phyloP scores from a whole-genome alignment of 2,329 filamentous ascomycete genomes.

The Fusarium hostae region DNA sequence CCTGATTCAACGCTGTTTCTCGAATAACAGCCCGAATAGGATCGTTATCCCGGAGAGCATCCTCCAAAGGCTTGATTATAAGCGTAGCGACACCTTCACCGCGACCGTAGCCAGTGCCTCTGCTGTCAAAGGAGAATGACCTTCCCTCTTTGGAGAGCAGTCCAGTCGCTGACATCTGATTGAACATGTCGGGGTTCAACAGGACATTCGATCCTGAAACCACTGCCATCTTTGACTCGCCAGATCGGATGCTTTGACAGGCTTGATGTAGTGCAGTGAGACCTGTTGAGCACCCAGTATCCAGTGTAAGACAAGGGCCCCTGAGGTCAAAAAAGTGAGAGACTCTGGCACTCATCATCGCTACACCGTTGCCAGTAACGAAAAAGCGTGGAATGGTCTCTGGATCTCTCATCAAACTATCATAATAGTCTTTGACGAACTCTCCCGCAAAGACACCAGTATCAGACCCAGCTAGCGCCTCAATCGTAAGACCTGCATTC shows the following conservation, averaged over 20 bases:
- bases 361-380: not conserved
- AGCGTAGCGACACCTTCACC: conserved; percentile 6
- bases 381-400: not conserved
- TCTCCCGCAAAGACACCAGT: conserved; percentile 11
- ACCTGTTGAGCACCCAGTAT: conserved; percentile 12
- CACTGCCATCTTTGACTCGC: conserved; percentile 1
- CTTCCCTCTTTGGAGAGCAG: not conserved
- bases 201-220: not conserved
- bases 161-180: not conserved
- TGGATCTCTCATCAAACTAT: not conserved
- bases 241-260: not conserved
- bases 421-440: conserved; percentile 6
- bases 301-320: not conserved
- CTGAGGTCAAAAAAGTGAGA: conserved; percentile 7
- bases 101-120: conserved; percentile 12
- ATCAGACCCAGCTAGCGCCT: not conserved
- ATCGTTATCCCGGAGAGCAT: conserved; percentile 1
- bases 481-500: conserved; percentile 5
- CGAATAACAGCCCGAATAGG: conserved; percentile 7
- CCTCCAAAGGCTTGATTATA: conserved; percentile 9
- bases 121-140: not conserved
- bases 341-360: conserved; percentile 10
- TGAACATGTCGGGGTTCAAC: conserved; percentile 2
- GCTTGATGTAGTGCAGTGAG: conserved; percentile 6
- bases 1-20: not conserved